phyloP scores from a whole-genome alignment of 371 early-diverging fungal species.

The Parasitella parasitica region DNA sequence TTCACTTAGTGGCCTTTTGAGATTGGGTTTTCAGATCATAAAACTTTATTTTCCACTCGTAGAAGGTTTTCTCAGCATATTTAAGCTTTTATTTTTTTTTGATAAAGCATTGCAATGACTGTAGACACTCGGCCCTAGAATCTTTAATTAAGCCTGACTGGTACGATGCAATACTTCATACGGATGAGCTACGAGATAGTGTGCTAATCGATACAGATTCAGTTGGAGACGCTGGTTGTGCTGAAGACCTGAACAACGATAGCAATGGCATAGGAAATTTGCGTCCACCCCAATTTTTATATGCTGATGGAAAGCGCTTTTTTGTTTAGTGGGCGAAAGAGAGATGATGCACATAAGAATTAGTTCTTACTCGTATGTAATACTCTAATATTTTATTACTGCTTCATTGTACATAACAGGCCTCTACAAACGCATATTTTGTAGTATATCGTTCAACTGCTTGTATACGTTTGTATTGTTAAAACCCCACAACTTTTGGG shows the following conservation, averaged over 20 bases:
- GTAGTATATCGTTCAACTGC: too few species aligned
- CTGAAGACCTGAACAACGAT: neutral
- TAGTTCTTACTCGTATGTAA: neutral
- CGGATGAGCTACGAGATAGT: neutral
- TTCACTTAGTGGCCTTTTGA: neutral
- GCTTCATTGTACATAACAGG: too few species aligned
- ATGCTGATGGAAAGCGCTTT: neutral
- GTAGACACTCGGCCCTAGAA: neutral
- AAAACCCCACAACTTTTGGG: neutral
- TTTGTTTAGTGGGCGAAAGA: neutral
- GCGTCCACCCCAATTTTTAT: neutral
- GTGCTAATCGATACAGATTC: neutral
- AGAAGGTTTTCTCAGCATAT: neutral
- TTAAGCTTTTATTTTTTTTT: neutral
- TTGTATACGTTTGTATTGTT: too few species aligned
- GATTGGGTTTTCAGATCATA: neutral
- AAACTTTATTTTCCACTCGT: slow-evolving; percentile 3
- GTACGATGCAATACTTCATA: neutral
- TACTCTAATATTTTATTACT: neutral
- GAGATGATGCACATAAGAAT: neutral
- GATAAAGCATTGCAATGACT: neutral
- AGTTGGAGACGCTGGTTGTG: neutral
- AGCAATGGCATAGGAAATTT: neutral
- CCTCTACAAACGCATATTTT: too few species aligned
- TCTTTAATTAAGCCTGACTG: neutral